Conservation (phyloP, 305 asterid species). For the Plantago lanceolata region DNA sequence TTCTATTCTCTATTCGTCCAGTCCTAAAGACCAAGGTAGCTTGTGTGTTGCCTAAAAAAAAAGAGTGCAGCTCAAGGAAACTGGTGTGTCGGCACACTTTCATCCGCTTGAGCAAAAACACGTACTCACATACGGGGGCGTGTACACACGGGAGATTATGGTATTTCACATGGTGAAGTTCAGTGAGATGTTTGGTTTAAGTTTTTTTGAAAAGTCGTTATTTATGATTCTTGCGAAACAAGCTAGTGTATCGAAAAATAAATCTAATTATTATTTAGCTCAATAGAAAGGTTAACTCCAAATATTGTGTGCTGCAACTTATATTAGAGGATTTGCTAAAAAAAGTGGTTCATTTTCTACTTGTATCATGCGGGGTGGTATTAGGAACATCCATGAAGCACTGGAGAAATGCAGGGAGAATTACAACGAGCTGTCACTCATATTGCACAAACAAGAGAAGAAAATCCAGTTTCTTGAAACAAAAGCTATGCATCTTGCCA, state of each 20-base stretch:
- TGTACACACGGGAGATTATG: neutral
- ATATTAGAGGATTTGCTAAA: neutral
- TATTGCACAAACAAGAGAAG: slow-evolving; percentile 20
- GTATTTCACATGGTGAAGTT: neutral
- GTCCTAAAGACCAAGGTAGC: neutral
- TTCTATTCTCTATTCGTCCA: no score
- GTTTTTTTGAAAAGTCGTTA: neutral
- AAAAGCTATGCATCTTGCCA: slow-evolving; percentile 15
- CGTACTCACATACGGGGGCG: neutral
- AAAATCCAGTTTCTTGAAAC: slow-evolving; percentile 27
- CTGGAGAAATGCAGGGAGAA: slow-evolving; percentile 8
- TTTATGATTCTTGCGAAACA: neutral
- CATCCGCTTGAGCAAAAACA: neutral
- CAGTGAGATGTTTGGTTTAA: neutral
- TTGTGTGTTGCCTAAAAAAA: neutral
- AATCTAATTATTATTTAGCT: neutral
- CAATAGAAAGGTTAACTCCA: neutral
- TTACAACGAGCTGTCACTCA: slow-evolving; percentile 21
- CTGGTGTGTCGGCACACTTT: neutral
- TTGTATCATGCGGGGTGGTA: neutral
- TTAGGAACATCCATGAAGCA: neutral
- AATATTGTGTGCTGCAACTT: neutral
- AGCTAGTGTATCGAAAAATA: neutral
- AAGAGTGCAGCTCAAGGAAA: neutral
- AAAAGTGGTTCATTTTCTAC: neutral